Base-by-base conservation (phyloP, 257 asterid genomes). In the Jacaranda copaia region DNA sequence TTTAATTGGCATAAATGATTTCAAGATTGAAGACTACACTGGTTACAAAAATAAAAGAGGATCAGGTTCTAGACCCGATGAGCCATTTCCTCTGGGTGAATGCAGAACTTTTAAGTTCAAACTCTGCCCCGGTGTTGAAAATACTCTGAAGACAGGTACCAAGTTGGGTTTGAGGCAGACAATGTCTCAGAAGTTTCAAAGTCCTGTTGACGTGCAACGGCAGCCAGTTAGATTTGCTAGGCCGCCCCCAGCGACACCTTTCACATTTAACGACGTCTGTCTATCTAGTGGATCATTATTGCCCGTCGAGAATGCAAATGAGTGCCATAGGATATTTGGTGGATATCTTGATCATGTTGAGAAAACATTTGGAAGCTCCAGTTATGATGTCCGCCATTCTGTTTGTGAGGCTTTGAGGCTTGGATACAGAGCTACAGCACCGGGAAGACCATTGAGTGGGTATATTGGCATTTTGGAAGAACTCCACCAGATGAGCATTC, bases 11-110 rank as follows among this genome's bases (percentile, higher is more conserved):
- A 36, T 73, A 8, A 85, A 73, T 38, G 81, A 73, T 19, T 90
- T 90, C 89, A 68, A 46, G 40, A 85, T 66, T 18, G 66, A 78
- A 46, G 88, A 87, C 74, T 88, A 81, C 79, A 89, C 91, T 3
- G 89, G 92, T 49, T 90, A 88, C 81, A 57, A 38, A 14, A 84
- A 88, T 57, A 90, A 90, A 77, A 80, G 88, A 80, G 96, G 96
- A 16, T 80, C 79, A 6, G 83, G 92, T n/a, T n/a, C 75, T n/a
- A 77, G 83, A 43, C 68, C 86, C 5, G 90, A 90, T 10, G 72
- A 84, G 45, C 77, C 90, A 4, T 90, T 90, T 61, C 80, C 45
- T 2, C 58, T 90, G 66, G 83, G 89, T 0, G 68, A 86, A 45
- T 86, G 87, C 80, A 19, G 76, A 35, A 90, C 93, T 39, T 90